These are phyloP conservation scores for Macrolepiota albuminosa DNA, from an alignment of 768 basidiomycete genomes.

Conservation along the genomic window DNA sequence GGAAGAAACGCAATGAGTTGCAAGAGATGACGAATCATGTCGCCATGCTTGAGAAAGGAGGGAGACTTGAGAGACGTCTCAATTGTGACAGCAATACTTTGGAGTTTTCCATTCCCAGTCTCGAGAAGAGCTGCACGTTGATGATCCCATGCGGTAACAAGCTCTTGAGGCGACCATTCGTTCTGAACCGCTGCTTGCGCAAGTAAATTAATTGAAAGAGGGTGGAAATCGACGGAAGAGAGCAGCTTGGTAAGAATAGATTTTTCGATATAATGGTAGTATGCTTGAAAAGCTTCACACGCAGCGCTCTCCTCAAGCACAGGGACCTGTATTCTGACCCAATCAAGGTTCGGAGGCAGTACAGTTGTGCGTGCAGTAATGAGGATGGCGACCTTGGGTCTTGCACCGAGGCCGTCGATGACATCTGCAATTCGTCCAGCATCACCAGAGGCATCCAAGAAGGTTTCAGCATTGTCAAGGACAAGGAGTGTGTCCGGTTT, in stretches of 20 bases:
- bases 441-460: neutral
- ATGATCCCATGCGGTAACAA: slow-evolving; percentile 1
- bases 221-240: slow-evolving; percentile 1
- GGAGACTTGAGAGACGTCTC: neutral
- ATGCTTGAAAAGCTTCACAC: neutral
- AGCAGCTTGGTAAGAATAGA: neutral
- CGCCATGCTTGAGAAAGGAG: neutral
- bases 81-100: neutral
- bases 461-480: slow-evolving; percentile 14
- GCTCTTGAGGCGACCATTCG: neutral
- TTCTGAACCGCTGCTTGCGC: slow-evolving; percentile 6
- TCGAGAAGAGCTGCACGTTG: neutral
- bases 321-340: neutral
- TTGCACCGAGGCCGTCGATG: neutral
- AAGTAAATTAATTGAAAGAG: slow-evolving; percentile 4
- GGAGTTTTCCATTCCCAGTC: neutral
- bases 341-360: neutral
- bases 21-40: neutral
- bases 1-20: slow-evolving; percentile 2
- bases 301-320: neutral
- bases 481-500: slow-evolving; percentile 19
- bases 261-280: neutral
- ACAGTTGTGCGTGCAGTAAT: neutral
- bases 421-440: neutral
- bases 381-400: neutral